phyloP scores from a whole-genome alignment of 2,329 filamentous ascomycete species.

The Neofusicoccum laricinum region DNA sequence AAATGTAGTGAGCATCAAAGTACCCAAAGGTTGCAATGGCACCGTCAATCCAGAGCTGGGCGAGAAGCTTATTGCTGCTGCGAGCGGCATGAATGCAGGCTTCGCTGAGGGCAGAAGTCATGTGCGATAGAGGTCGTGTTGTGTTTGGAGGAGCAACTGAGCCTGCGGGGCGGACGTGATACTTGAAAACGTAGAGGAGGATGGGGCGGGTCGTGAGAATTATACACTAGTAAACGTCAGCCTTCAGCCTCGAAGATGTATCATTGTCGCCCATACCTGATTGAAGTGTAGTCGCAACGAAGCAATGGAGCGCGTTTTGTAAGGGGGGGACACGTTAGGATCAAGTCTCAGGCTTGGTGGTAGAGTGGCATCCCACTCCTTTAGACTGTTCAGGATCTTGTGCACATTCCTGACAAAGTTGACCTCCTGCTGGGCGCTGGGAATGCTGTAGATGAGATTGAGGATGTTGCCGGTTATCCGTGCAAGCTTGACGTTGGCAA shows the following conservation, averaged over 20 bases:
- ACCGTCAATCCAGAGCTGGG: constrained; percentile 27
- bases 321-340: constrained; percentile 28
- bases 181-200: constrained; percentile 38
- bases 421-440: constrained; percentile 19
- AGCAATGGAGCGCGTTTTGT: constrained; percentile 10
- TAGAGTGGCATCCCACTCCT: constrained; percentile 38
- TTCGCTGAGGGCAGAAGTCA: constrained; percentile 30
- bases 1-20: constrained; percentile 29
- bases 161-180: constrained; percentile 16
- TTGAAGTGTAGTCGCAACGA: constrained; percentile 15
- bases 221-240: constrained; percentile 31
- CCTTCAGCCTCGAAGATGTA: too few relatives aligned
- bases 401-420: constrained; percentile 37
- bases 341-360: constrained; percentile 34
- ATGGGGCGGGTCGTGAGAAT: constrained; percentile 40
- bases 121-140: constrained; percentile 24
- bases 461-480: constrained; percentile 38
- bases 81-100: constrained; percentile 28
- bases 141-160: constrained; percentile 11
- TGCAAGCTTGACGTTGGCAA: constrained; percentile 38
- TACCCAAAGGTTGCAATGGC: constrained; percentile 27
- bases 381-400: constrained; percentile 37
- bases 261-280: neutral
- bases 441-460: constrained; percentile 24
- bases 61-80: constrained; percentile 24